Conservation (phyloP, 2,329 filamentous ascomycete species). For the Dothideomycetes sp. region DNA sequence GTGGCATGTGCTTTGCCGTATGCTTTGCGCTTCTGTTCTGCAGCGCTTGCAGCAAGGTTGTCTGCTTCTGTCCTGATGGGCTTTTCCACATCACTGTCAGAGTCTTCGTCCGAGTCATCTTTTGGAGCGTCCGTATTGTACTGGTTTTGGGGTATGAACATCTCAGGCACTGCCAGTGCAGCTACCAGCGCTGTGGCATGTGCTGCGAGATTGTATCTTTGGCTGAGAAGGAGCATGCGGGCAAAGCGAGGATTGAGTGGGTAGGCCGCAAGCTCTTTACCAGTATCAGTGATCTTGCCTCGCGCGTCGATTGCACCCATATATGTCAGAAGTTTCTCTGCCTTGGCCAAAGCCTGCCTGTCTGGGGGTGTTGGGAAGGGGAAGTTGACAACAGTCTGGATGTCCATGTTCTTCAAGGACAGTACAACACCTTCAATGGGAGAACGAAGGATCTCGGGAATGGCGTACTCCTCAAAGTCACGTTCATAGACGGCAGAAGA, state of each 20-base stretch:
- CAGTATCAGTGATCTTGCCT: constrained; percentile 68
- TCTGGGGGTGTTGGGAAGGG: constrained; percentile 90
- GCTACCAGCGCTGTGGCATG: constrained; percentile 85
- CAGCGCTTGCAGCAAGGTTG: constrained; percentile 47
- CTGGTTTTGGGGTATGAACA: constrained; percentile 76
- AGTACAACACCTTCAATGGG: constrained; percentile 84
- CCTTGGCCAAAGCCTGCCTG: constrained; percentile 61
- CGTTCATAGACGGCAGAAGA: constrained; percentile 89
- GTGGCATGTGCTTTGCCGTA: constrained; percentile 65
- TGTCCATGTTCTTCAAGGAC: constrained; percentile 88
- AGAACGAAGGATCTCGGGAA: constrained; percentile 81
- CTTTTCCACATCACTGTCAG: constrained; percentile 9
- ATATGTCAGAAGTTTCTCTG: constrained; percentile 77
- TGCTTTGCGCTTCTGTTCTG: constrained; percentile 52
- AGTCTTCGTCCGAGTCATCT: constrained; percentile 19
- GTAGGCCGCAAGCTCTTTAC: constrained; percentile 75
- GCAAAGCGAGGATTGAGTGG: constrained; percentile 84
- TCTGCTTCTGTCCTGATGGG: constrained; percentile 50
- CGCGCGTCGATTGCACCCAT: constrained; percentile 60
- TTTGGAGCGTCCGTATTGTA: constrained; percentile 26
- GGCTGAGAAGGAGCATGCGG: constrained; percentile 81
- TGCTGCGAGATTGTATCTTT: constrained; percentile 68
- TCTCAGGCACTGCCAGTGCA: constrained; percentile 73
- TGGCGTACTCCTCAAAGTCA: constrained; percentile 74
- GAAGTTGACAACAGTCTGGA: constrained; percentile 84